Percentiles rank a stretch among this genome's conserved stretches.
phyloP scores from a whole-genome alignment of 352 stramenopile genomes.

The Pythium phragmitis region DNA sequence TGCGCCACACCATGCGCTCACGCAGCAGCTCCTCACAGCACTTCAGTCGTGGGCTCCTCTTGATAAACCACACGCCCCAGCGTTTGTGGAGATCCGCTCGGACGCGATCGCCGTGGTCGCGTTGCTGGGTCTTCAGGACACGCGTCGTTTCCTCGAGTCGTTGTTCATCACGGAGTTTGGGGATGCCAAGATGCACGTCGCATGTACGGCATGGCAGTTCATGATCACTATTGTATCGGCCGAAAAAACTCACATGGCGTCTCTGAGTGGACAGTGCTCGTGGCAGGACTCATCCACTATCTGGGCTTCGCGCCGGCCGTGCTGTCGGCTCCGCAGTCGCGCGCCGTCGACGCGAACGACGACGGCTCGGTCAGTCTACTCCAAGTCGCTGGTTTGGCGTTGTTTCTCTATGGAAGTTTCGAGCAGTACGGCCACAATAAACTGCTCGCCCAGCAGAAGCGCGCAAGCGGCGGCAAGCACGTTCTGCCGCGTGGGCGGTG shows the following conservation, averaged over 20 bases:
- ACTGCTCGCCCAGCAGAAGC: slow-evolving; percentile 57
- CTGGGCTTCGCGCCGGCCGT: slow-evolving; percentile 45
- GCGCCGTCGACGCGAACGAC: slow-evolving; percentile 15
- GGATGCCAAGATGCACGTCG: slow-evolving; percentile 57
- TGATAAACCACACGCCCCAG: background rate
- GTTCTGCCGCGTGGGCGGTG: slow-evolving; percentile 61
- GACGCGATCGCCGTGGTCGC: slow-evolving; percentile 45
- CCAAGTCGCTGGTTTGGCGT: slow-evolving; percentile 24
- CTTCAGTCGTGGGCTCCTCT: slow-evolving; percentile 28
- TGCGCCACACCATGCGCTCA: slow-evolving; percentile 30
- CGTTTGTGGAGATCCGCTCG: slow-evolving; percentile 31
- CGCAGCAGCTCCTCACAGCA: slow-evolving; percentile 37
- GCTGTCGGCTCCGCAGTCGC: slow-evolving; percentile 29
- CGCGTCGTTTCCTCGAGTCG: slow-evolving; percentile 57
- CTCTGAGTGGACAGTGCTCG: slow-evolving; percentile 34
- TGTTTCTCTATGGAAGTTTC: slow-evolving; percentile 54
- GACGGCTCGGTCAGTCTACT: slow-evolving; percentile 19
- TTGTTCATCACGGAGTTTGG: slow-evolving; percentile 68
- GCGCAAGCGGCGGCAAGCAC: slow-evolving; percentile 42
- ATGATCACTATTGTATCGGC: background rate
- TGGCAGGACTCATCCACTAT: slow-evolving; percentile 66
- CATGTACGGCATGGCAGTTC: slow-evolving; percentile 17
- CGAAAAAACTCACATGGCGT: background rate
- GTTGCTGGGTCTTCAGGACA: slow-evolving; percentile 55
- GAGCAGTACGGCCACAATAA: slow-evolving; percentile 66